A percentile compares a stretch with the other conserved stretches of the same genome.
Evolutionary conservation across 257 asterid species (phyloP).

Genomic region (Rubia yunnanensis): DNA sequence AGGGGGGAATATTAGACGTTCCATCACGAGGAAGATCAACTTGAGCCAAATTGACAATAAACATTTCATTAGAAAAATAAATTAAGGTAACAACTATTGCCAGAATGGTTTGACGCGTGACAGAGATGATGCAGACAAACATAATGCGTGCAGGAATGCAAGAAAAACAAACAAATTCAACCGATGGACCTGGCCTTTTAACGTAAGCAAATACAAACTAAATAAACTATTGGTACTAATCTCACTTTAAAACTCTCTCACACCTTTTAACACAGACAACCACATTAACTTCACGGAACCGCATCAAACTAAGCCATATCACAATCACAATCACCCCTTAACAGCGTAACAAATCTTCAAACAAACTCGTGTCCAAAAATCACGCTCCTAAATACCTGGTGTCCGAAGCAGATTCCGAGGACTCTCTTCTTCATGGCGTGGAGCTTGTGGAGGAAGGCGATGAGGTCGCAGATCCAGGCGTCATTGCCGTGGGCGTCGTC

Average conservation of each 20-base stretch:
- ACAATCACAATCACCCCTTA: too few species aligned
- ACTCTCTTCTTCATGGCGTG: slow-evolving; percentile 60
- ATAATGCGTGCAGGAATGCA: neutral
- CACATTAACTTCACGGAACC: neutral
- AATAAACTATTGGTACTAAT: neutral
- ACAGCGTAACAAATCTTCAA: too few species aligned
- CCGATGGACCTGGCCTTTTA: neutral
- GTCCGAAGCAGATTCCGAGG: slow-evolving; percentile 87
- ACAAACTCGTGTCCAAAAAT: too few species aligned
- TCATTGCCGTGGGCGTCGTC: slow-evolving; percentile 83
- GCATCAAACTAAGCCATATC: neutral
- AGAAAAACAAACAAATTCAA: neutral
- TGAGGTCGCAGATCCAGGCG: slow-evolving; percentile 55
- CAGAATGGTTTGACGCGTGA: neutral
- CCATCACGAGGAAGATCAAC: too few species aligned
- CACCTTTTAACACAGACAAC: neutral
- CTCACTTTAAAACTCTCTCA: neutral
- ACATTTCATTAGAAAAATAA: too few species aligned
- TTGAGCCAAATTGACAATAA: neutral
- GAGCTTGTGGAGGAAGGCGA: slow-evolving; percentile 45
- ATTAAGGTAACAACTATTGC: too few species aligned
- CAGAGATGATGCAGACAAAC: neutral
- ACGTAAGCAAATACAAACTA: slow-evolving; percentile 1
- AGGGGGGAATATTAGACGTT: too few species aligned
- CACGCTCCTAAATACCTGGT: too few species aligned